Conservation (phyloP, 176 grass and related monocot genomes). For the Triticum urartu region DNA sequence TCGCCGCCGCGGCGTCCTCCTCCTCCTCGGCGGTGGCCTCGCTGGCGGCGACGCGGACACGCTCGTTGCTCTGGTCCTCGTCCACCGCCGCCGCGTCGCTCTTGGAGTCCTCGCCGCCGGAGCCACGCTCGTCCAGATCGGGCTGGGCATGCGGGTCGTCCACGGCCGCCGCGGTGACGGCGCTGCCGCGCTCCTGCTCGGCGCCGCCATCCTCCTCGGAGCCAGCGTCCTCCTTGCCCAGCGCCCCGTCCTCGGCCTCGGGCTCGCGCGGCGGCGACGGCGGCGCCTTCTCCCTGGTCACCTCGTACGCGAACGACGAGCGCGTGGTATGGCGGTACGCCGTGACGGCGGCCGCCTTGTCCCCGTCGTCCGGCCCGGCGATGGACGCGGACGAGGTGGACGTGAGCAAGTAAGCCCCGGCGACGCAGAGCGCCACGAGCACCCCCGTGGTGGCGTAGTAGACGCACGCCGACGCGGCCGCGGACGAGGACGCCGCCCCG, state of each 20-base stretch:
- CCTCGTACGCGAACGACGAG: slow-evolving; percentile 44
- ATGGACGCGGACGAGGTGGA: slow-evolving; percentile 45
- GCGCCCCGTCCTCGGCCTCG: not conserved
- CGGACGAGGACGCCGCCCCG: slow-evolving; percentile 23
- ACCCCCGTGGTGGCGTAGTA: slow-evolving; percentile 81
- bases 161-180: not conserved
- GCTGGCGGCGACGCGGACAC: not conserved
- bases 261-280: slow-evolving; percentile 18
- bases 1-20: not conserved
- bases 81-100: not conserved
- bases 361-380: not conserved
- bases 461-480: slow-evolving; percentile 49
- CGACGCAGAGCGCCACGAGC: slow-evolving; percentile 71
- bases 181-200: slow-evolving; percentile 18
- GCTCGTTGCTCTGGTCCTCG: slow-evolving; percentile 9
- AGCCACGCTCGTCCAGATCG: slow-evolving; percentile 1
- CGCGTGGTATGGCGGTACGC: slow-evolving; percentile 42
- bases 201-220: not conserved
- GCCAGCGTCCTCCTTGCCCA: not conserved
- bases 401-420: slow-evolving; percentile 72
- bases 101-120: slow-evolving; percentile 12
- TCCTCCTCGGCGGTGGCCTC: not conserved
- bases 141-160: slow-evolving; percentile 38
- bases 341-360: not conserved
- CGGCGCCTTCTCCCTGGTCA: not conserved